Conservation (phyloP, 768 basidiomycete species). For the Suillus clintonianus region DNA sequence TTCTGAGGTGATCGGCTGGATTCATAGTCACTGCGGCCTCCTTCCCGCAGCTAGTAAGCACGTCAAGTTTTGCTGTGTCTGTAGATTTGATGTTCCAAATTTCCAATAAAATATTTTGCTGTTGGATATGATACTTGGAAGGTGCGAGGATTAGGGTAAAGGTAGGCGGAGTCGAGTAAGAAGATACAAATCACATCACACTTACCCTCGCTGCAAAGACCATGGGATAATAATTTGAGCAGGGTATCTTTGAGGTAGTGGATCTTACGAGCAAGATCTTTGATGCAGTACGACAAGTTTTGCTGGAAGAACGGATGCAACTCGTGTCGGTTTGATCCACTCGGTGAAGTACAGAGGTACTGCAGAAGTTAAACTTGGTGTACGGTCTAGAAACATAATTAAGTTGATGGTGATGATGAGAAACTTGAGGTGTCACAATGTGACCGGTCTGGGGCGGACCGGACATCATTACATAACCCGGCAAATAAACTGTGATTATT, state of each 20-base stretch:
- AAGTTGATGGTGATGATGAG: no score
- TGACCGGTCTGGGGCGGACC: no score
- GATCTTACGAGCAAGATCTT: no score
- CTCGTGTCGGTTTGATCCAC: no score
- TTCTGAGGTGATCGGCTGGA: conserved; percentile 35
- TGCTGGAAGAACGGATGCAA: no score
- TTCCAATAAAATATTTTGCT: conserved; percentile 48
- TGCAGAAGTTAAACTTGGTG: no score
- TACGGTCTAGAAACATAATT: no score
- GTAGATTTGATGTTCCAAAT: conserved; percentile 41
- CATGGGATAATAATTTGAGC: conserved; percentile 35
- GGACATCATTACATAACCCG: not conserved
- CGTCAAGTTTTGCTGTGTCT: conserved; percentile 47
- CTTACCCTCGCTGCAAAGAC: conserved; percentile 77
- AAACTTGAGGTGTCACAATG: no score
- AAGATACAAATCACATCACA: conserved; percentile 6
- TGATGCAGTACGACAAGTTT: no score
- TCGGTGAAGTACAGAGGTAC: no score
- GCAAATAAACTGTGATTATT: not conserved
- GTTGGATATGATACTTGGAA: conserved; percentile 45
- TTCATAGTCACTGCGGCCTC: conserved; percentile 52
- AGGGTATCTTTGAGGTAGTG: no score
- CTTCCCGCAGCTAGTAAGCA: conserved; percentile 41
- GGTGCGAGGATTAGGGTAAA: conserved; percentile 49
- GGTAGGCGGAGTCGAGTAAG: conserved; percentile 26